phyloP scores from a whole-genome alignment of 1,284 basidiomycete species.

The Irpex rosettiformis region DNA sequence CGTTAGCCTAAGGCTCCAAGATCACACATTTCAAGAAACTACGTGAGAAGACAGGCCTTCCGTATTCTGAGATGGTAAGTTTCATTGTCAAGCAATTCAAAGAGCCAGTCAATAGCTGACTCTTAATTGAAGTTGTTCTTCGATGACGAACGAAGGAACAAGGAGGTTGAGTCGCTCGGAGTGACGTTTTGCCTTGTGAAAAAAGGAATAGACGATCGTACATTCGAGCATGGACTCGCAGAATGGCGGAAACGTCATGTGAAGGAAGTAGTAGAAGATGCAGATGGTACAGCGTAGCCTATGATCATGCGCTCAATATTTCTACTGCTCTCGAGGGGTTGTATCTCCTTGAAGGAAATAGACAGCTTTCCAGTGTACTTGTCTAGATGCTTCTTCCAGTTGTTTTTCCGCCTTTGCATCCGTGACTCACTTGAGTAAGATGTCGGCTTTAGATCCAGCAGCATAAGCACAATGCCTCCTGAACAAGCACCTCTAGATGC shows the following conservation, averaged over 20 bases:
- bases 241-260: slow-evolving; percentile 55
- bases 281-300: slow-evolving; percentile 9
- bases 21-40: slow-evolving; percentile 76
- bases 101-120: no score
- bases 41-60: slow-evolving; percentile 75
- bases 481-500: background rate
- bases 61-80: slow-evolving; percentile 80
- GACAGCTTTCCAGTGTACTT: background rate
- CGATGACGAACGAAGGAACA: slow-evolving; percentile 78
- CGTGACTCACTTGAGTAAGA: no score
- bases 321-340: no score
- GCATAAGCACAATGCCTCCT: no score
- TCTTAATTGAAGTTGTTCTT: slow-evolving; percentile 72
- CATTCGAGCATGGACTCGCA: slow-evolving; percentile 59
- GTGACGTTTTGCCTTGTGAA: slow-evolving; percentile 67
- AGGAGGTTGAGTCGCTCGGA: slow-evolving; percentile 72
- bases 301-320: no score
- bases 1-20: slow-evolving; percentile 78
- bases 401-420: no score
- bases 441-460: no score
- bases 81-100: no score
- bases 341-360: no score
- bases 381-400: background rate
- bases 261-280: slow-evolving; percentile 28
- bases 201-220: slow-evolving; percentile 46